Conservation (phyloP, 1,284 basidiomycete genomes). For the Macrocystidia cucumis region DNA sequence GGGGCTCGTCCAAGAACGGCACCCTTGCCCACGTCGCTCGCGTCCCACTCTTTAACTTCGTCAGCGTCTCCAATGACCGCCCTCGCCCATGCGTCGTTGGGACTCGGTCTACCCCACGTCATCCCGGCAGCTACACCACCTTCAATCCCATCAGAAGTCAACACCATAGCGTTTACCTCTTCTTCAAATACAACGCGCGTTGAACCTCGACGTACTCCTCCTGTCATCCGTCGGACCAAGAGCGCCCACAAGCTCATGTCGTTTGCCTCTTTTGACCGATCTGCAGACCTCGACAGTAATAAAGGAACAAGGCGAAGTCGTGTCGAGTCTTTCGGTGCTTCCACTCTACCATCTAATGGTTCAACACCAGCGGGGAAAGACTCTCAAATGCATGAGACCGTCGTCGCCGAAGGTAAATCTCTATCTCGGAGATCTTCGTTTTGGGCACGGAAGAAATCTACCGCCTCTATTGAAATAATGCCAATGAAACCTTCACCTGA, state of each 20-base stretch:
- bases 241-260: conserved; percentile 36
- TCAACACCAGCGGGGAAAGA: conserved; percentile 34
- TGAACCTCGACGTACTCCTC: conserved; percentile 17
- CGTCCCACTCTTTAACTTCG: conserved; percentile 11
- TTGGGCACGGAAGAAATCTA: conserved; percentile 29
- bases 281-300: conserved; percentile 7
- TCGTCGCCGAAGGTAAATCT: conserved; percentile 24
- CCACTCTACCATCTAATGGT: conserved; percentile 29
- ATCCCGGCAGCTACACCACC: conserved; percentile 37
- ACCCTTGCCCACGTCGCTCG: conserved; percentile 1
- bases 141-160: conserved; percentile 30
- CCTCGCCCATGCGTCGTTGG: conserved; percentile 50
- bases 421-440: conserved; percentile 49
- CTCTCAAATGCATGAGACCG: no score
- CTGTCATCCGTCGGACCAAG: conserved; percentile 29
- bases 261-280: conserved; percentile 11
- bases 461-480: conserved; percentile 8
- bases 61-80: conserved; percentile 31
- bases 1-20: no score
- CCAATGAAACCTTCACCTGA: conserved; percentile 9
- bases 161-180: conserved; percentile 29
- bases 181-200: conserved; percentile 13
- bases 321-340: conserved; percentile 29
- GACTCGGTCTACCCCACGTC: conserved; percentile 47
- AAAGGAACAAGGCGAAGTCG: conserved; percentile 15